Evolutionary conservation across 108 stramenopile species (phyloP).

Genomic region (Nitzschia sp.): DNA sequence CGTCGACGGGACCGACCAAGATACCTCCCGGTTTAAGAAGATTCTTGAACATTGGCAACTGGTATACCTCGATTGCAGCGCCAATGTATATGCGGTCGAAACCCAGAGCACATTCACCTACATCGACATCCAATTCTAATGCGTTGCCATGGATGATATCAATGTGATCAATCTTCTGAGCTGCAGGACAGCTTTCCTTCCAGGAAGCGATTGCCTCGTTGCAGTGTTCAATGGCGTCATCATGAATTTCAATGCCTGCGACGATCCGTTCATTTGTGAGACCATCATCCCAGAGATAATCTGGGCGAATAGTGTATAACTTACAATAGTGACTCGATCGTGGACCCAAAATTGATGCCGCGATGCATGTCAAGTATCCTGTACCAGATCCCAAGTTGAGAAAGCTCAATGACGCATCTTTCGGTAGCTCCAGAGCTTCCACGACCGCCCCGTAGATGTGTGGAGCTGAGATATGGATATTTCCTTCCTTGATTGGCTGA

Average conservation of each 20-base stretch:
- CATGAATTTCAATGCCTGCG: conserved; percentile 75
- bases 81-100: conserved; percentile 92
- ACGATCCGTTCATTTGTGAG: not conserved
- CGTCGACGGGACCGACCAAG: conserved; percentile 86
- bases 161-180: conserved; percentile 39
- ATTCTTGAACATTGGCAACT: conserved; percentile 56
- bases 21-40: conserved; percentile 82
- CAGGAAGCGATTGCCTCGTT: conserved; percentile 62
- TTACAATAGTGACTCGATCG: conserved; percentile 65
- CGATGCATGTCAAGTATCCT: conserved; percentile 85
- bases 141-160: conserved; percentile 80
- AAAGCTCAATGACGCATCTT: conserved; percentile 52
- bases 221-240: conserved; percentile 77
- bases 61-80: conserved; percentile 61
- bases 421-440: conserved; percentile 82
- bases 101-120: conserved; percentile 71
- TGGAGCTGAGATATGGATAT: conserved; percentile 91
- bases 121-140: conserved; percentile 45
- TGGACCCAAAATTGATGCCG: conserved; percentile 78
- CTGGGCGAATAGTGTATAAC: too few species aligned
- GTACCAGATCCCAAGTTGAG: conserved; percentile 89
- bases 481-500: conserved; percentile 79
- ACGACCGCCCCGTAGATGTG: conserved; percentile 88
- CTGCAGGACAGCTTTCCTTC: conserved; percentile 30
- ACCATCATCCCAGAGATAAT: too few species aligned